Evolutionary conservation across 2,329 filamentous ascomycete species (phyloP), one percentile per base, ranked within the genome.

Genomic region (Trichoderma asperellum): DNA sequence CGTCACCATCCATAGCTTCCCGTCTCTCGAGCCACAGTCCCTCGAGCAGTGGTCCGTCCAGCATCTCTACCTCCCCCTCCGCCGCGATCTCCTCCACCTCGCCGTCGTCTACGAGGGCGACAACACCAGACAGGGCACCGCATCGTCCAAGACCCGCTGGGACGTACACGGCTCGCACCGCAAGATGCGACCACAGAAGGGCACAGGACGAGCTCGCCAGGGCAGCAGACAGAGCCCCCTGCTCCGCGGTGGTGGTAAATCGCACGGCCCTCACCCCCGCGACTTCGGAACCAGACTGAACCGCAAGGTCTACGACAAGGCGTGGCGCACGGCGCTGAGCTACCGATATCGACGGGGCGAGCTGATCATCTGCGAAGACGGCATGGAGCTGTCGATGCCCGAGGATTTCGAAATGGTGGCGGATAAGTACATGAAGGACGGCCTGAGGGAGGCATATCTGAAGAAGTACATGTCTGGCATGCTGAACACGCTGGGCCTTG

Each of bases 31-130:
- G 80, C 96, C 96, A 29, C 84, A 89, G 60, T 85, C 88, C 62
- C 91, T 96, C 79, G 88, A 92, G 77, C 82, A 88, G 75, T 98
- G 94, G 84, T 90, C 92, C 52, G 84, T 89, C 71, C 91, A 92
- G 76, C 93, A 97, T 80, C 91, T 99, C 56, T 84, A 92, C 77
- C 88, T 98, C 40, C 96, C 96, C 2, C 86, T 97, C 58, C 92
- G 96, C 70, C 90, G 91, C 79, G 96, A 99, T 80, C 89, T 99
- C 73, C 89, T 99, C 66, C 95, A 99, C 83, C 89, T 93, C 73
- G 96, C 96, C 70, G 89, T 99, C 70, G 83, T 97, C 74, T 98
- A 91, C 85, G 96, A 99, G 83, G 96, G 92, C 74, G 95, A 98
- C 83, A 88, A 85, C 77, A 92, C 93, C 68, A 91, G 96, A 35